Evolutionary conservation across 345 rosid species (phyloP).

Genomic region (Adansonia digitata): DNA sequence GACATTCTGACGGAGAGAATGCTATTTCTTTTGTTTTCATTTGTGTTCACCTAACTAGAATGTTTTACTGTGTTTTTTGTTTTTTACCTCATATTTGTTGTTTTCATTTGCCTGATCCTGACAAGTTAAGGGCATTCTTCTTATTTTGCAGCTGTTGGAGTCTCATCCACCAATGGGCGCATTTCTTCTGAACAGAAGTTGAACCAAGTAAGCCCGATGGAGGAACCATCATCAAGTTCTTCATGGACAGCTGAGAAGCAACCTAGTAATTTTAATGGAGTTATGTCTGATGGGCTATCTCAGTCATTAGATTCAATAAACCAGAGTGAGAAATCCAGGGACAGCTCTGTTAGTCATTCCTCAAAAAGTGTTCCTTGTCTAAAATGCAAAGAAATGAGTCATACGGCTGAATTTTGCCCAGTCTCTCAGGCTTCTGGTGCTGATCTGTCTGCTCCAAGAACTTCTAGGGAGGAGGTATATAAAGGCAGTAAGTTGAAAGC

Average conservation of each 20-base stretch:
- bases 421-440: conserved; percentile 34
- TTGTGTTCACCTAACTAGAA: too few species aligned
- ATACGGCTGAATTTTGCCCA: conserved; percentile 51
- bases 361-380: conserved; percentile 44
- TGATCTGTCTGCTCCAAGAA: conserved; percentile 47
- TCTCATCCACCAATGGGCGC: conserved; percentile 34
- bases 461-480: conserved; percentile 41
- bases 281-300: conserved; percentile 45
- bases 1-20: conserved; percentile 6
- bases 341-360: conserved; percentile 33
- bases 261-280: conserved; percentile 35
- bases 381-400: conserved; percentile 56
- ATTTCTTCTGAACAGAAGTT: conserved; percentile 45
- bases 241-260: conserved; percentile 46
- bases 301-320: conserved; percentile 48
- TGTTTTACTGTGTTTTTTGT: neutral
- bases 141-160: conserved; percentile 43
- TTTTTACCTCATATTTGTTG: conserved; percentile 7
- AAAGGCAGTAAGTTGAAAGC: conserved; percentile 65
- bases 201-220: conserved; percentile 44
- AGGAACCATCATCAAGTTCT: conserved; percentile 56
- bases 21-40: neutral
- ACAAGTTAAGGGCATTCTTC: conserved; percentile 6
- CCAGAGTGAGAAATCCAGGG: conserved; percentile 57
- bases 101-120: neutral